phyloP scores from a whole-genome alignment of 768 basidiomycete genomes.

The Paxillus ammoniavirescens region DNA sequence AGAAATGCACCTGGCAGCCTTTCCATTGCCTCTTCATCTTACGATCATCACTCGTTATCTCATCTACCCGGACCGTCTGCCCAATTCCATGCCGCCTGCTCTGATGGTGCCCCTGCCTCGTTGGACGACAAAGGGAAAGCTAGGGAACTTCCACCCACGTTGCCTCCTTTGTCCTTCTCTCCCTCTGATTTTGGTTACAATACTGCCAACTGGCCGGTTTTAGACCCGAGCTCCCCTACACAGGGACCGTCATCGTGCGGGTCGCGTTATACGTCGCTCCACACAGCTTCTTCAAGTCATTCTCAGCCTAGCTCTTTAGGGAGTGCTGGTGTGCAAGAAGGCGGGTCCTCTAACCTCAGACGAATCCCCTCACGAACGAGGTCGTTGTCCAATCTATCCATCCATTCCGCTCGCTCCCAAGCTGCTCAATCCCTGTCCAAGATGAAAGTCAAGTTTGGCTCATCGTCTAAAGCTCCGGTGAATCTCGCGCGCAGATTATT shows the following conservation, averaged over 20 bases:
- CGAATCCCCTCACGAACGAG: conserved; percentile 45
- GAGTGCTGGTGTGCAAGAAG: conserved; percentile 8
- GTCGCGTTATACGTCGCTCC: conserved; percentile 37
- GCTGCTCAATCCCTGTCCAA: conserved; percentile 47
- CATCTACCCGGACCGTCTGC: conserved; percentile 24
- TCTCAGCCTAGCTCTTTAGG: conserved; percentile 14
- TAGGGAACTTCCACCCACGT: conserved; percentile 49
- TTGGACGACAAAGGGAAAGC: conserved; percentile 55
- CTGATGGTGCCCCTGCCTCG: conserved; percentile 20
- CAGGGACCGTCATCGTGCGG: conserved; percentile 35
- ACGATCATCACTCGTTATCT: conserved; percentile 16
- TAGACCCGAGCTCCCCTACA: conserved; percentile 16
- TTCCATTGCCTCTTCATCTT: conserved; percentile 7
- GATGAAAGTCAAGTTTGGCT: conserved; percentile 46
- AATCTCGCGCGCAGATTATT: conserved; percentile 58
- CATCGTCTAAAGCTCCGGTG: conserved; percentile 40
- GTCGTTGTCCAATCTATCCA: conserved; percentile 56
- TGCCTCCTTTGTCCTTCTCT: conserved; percentile 66
- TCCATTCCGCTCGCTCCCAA: conserved; percentile 40
- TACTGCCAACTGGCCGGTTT: conserved; percentile 38
- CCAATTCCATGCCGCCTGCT: conserved; percentile 10
- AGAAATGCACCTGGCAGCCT: not conserved
- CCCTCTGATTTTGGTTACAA: conserved; percentile 49
- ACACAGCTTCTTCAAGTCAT: conserved; percentile 28
- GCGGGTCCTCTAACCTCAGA: conserved; percentile 18